phyloP scores from a whole-genome alignment of 129 eudicot species.

The Flaveria ramosissima region DNA sequence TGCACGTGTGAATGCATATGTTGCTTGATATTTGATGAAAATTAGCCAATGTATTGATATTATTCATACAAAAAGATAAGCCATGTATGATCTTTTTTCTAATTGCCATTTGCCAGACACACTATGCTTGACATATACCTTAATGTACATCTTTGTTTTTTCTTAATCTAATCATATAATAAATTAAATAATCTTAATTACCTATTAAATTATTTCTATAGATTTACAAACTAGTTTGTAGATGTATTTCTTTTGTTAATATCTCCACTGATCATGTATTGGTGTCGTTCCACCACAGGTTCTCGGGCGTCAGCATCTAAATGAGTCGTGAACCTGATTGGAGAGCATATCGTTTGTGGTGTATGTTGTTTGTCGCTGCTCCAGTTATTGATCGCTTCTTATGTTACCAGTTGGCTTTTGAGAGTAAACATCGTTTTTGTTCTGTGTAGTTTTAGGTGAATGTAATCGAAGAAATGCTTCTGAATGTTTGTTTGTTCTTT shows the following conservation, averaged over 20 bases:
- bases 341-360: constrained; percentile 10
- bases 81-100: background rate
- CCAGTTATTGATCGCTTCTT: background rate
- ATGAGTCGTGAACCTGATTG: constrained; percentile 30
- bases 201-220: background rate
- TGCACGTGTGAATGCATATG: too few species aligned
- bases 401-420: background rate
- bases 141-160: background rate
- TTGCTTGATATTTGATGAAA: background rate
- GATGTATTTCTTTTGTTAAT: background rate
- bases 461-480: constrained; percentile 20
- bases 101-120: background rate
- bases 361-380: constrained; percentile 11
- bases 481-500: constrained; percentile 17
- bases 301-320: constrained; percentile 41
- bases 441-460: constrained; percentile 9
- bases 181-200: background rate
- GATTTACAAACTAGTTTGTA: background rate
- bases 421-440: constrained; percentile 29
- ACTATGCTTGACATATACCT: background rate
- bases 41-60: too few species aligned
- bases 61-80: background rate
- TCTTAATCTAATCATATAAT: background rate
- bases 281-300: constrained; percentile 36
- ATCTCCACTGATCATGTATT: constrained; percentile 7